Percentiles rank a stretch among this genome's conserved stretches.
These are phyloP conservation scores for Endocarpon pusillum DNA, from an alignment of 495 filamentous ascomycete genomes.

Conservation along the genomic window DNA sequence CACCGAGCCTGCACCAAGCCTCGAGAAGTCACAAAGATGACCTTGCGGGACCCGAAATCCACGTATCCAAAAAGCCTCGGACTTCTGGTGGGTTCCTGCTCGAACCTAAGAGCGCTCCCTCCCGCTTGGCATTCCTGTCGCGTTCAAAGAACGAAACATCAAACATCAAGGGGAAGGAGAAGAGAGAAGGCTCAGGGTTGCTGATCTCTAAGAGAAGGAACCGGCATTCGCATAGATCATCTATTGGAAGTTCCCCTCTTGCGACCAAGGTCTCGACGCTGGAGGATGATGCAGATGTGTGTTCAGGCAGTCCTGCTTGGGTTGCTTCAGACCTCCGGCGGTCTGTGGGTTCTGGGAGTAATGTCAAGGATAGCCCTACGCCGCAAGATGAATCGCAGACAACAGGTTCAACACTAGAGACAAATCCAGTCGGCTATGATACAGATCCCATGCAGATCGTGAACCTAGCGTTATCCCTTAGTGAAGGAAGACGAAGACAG, in stretches of 20 bases:
- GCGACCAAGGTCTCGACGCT: constrained; percentile 10
- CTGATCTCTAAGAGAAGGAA: constrained; percentile 5
- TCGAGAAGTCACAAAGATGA: too few species aligned
- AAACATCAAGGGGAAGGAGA: constrained; percentile 11
- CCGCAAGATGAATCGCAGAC: background rate
- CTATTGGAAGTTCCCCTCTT: constrained; percentile 11
- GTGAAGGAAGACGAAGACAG: constrained; percentile 56
- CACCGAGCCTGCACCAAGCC: too few species aligned
- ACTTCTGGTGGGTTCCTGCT: constrained; percentile 30
- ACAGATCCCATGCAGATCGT: constrained; percentile 74
- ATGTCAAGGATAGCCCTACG: background rate
- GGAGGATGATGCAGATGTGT: background rate
- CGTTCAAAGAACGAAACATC: constrained; percentile 2
- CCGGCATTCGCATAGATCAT: constrained; percentile 4
- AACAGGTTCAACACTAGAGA: constrained; percentile 1
- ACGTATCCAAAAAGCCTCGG: constrained; percentile 16
- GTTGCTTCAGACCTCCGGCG: too few species aligned
- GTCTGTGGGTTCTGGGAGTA: constrained; percentile 4
- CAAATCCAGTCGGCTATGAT: constrained; percentile 29
- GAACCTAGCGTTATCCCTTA: constrained; percentile 74
- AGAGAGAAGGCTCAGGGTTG: constrained; percentile 4
- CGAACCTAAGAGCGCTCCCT: constrained; percentile 9
- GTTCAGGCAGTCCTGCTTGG: constrained; percentile 1
- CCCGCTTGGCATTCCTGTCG: background rate
- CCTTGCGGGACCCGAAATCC: too few species aligned